Conservation (phyloP, 768 basidiomycete genomes). For the Candolleomyces efflorescens region DNA sequence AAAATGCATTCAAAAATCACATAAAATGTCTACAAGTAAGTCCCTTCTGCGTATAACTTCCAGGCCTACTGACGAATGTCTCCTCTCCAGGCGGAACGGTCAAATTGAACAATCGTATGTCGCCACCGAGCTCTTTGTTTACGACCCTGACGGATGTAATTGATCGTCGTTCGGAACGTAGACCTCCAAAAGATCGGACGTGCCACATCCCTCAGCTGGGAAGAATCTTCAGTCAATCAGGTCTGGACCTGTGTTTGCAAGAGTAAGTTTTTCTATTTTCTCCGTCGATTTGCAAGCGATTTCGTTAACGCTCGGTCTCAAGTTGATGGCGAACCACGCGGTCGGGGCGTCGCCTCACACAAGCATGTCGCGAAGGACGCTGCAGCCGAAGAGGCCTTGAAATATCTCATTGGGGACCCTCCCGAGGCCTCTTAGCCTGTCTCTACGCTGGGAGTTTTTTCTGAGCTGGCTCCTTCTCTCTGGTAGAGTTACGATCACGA, state of each 20-base stretch:
- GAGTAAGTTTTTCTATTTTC: slow-evolving; percentile 31
- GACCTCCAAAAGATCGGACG: slow-evolving; percentile 50
- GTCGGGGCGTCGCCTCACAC: slow-evolving; percentile 43
- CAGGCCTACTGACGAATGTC: neutral
- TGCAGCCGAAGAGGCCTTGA: slow-evolving; percentile 45
- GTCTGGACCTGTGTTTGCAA: slow-evolving; percentile 59
- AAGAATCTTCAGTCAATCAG: slow-evolving; percentile 37
- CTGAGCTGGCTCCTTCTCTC: neutral
- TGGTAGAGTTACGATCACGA: neutral
- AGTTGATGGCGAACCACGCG: slow-evolving; percentile 52
- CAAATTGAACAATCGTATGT: slow-evolving; percentile 35
- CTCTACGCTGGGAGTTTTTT: neutral
- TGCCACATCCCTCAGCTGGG: slow-evolving; percentile 49
- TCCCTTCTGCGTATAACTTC: slow-evolving; percentile 14
- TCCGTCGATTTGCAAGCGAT: slow-evolving; percentile 1
- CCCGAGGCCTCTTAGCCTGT: neutral
- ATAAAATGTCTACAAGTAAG: slow-evolving; percentile 1
- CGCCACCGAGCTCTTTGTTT: neutral
- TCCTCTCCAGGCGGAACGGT: slow-evolving; percentile 13
- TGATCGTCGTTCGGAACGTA: slow-evolving; percentile 18
- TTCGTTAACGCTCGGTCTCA: slow-evolving; percentile 10
- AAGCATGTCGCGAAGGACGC: slow-evolving; percentile 47
- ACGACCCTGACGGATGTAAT: slow-evolving; percentile 5
- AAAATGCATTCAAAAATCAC: neutral
- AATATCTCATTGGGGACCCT: slow-evolving; percentile 22